phyloP scores from a whole-genome alignment of 208 protist species.

The Trypanosomatidae sp. region DNA sequence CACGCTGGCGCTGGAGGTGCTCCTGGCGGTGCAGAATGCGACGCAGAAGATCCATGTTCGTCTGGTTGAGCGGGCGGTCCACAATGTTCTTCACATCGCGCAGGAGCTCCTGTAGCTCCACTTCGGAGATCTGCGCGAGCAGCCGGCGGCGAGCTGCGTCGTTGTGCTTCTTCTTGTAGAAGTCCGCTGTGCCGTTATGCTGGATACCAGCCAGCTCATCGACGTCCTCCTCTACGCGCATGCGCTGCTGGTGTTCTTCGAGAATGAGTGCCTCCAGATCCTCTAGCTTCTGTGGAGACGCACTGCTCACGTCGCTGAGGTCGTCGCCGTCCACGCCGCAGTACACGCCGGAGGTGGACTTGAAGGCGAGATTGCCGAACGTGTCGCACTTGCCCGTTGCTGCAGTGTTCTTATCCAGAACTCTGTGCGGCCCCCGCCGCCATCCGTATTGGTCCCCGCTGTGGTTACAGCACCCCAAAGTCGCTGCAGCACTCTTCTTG shows the following conservation, averaged over 20 bases:
- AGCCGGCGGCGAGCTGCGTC: constrained; percentile 34
- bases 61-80: constrained; percentile 65
- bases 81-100: constrained; percentile 59
- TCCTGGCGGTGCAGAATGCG: constrained; percentile 60
- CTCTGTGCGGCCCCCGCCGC: constrained; percentile 60
- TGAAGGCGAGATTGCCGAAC: constrained; percentile 80
- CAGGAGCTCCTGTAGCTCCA: constrained; percentile 63
- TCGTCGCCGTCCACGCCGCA: constrained; percentile 15
- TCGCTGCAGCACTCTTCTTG: constrained; percentile 22
- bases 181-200: constrained; percentile 40
- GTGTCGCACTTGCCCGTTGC: constrained; percentile 75
- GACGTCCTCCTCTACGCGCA: constrained; percentile 60
- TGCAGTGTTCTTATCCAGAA: constrained; percentile 62
- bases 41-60: constrained; percentile 72
- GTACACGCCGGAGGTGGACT: constrained; percentile 31
- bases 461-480: constrained; percentile 47
- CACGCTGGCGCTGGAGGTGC: constrained; percentile 43
- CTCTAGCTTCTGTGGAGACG: constrained; percentile 57
- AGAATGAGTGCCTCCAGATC: constrained; percentile 77
- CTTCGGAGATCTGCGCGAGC: constrained; percentile 36
- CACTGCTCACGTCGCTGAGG: constrained; percentile 64
- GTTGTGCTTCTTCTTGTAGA: constrained; percentile 44
- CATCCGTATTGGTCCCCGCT: constrained; percentile 65
- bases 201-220: constrained; percentile 55
- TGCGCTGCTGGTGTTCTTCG: constrained; percentile 60